Percentiles rank a stretch among this genome's conserved stretches.
Evolutionary conservation across 2,329 filamentous ascomycete species (phyloP).

Genomic region (Aspergillus fischeri): DNA sequence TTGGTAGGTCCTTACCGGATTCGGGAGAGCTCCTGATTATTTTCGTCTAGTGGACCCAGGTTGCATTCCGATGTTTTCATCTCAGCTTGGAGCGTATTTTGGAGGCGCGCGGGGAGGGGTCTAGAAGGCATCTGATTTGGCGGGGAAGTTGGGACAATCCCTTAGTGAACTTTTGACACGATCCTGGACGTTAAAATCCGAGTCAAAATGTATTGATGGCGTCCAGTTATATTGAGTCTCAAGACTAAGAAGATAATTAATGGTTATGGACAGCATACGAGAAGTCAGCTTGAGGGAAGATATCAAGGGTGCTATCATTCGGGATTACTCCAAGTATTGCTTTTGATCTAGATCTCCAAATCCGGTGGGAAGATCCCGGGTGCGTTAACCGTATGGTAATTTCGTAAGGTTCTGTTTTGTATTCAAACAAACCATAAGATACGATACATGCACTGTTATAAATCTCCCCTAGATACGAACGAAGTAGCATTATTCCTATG

Average conservation of each 20-base stretch:
- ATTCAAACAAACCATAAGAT: not conserved
- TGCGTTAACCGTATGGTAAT: not conserved
- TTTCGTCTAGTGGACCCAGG: constrained; percentile 8
- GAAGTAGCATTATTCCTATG: not conserved
- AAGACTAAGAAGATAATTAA: too few species aligned
- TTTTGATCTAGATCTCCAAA: not conserved
- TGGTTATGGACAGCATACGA: not conserved
- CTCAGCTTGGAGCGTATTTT: not conserved
- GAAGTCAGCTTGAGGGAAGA: not conserved
- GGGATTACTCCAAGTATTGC: not conserved
- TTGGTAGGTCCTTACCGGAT: not conserved
- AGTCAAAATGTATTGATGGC: not conserved
- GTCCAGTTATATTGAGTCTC: too few species aligned
- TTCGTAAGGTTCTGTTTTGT: not conserved
- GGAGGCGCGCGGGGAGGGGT: constrained; percentile 1
- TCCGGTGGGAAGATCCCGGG: not conserved
- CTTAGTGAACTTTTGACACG: not conserved
- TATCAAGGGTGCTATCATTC: not conserved
- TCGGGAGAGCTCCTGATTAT: constrained; percentile 9
- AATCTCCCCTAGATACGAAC: not conserved
- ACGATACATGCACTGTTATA: not conserved
- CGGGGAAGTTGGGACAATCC: not conserved
- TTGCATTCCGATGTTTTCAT: constrained; percentile 3
- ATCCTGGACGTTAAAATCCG: not conserved
- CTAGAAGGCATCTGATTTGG: not conserved